Evolutionary conservation across 1,284 basidiomycete species (phyloP), one percentile per base, ranked within the genome.

Genomic region (Sanghuangporus baumii): DNA sequence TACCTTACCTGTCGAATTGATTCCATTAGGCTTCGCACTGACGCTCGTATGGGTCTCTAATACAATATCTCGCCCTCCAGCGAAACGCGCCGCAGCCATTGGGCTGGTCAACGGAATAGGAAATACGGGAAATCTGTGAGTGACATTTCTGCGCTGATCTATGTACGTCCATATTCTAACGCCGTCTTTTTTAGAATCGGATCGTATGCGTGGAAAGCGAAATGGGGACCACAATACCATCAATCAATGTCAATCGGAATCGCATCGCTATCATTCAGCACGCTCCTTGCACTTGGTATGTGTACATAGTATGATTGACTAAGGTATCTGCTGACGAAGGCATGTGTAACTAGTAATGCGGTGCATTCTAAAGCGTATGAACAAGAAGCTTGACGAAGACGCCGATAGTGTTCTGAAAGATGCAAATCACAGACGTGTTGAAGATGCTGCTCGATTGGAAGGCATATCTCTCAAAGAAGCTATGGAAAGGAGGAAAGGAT

Each of bases 41-140:
- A 83, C 79, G 0, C 69, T 83, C 11, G 82, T 84, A 0, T 89
- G 88, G 85, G 82, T 85, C 4, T 79, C 84, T 0, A 86, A 85
- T 65, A 75, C 80, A 0, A 74, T 89, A 59, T 82, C 86, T 3
- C 78, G 87, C 7, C 87, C 86, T 37, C 87, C 87, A 36, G 82
- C 84, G 67, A 84, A 81, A 66, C 74, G 82, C 23, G 75, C 81
- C 6, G 79, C 75, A 0, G 79, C 79, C 0, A 81, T 83, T 37
- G 78, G 72, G 0, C 71, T 76, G 43, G 74, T 77, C 4, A 79
- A 78, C 62, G 76, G 74, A 6, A 74, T 78, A 57, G 76, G 76
- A 1, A 78, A 77, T 61, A 66, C 76, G 6, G 76, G 76, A 1
- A 78, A 74, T 69, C 0, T 38, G 48, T 37, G 18, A 58, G 31